These are phyloP conservation scores for Chloranthus sessilifolius DNA, from an alignment of 164 flowering plant species.

Conservation along the genomic window DNA sequence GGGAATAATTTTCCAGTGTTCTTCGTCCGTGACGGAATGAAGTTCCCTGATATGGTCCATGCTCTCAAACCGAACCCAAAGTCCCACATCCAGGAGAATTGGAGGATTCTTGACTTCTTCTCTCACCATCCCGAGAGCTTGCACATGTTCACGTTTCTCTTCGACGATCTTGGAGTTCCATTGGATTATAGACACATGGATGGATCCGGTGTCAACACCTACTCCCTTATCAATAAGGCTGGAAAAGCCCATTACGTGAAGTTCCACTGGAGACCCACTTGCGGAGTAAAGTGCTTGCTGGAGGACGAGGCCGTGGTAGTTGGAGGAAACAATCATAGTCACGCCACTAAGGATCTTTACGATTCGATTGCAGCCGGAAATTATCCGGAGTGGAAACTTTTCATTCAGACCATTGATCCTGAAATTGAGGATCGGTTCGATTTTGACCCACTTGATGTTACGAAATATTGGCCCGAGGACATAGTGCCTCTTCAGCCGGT, in stretches of 20 bases:
- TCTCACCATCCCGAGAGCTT: conserved; percentile 95
- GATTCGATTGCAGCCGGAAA: conserved; percentile 92
- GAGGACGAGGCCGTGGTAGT: conserved; percentile 81
- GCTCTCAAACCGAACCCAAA: conserved; percentile 82
- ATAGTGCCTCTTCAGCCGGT: conserved; percentile 86
- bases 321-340: conserved; percentile 96
- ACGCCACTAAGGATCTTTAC: conserved; percentile 93
- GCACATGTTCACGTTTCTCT: conserved; percentile 85
- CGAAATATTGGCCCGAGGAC: conserved; percentile 99
- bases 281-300: conserved; percentile 81
- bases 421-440: conserved; percentile 80
- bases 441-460: conserved; percentile 93
- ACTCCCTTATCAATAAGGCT: conserved; percentile 68
- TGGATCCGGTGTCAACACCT: conserved; percentile 90
- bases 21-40: conserved; percentile 78
- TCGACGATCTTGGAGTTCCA: conserved; percentile 90
- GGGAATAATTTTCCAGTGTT: conserved; percentile 88
- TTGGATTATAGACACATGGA: conserved; percentile 97
- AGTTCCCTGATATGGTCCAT: conserved; percentile 84
- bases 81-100: conserved; percentile 78
- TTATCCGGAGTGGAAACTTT: conserved; percentile 96
- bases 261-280: conserved; percentile 98
- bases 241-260: conserved; percentile 85
- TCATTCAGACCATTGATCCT: conserved; percentile 83
- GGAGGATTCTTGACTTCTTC: conserved; percentile 79